Base-by-base conservation (phyloP, 441 rosid species). In the Pelargonium fulgidum region DNA sequence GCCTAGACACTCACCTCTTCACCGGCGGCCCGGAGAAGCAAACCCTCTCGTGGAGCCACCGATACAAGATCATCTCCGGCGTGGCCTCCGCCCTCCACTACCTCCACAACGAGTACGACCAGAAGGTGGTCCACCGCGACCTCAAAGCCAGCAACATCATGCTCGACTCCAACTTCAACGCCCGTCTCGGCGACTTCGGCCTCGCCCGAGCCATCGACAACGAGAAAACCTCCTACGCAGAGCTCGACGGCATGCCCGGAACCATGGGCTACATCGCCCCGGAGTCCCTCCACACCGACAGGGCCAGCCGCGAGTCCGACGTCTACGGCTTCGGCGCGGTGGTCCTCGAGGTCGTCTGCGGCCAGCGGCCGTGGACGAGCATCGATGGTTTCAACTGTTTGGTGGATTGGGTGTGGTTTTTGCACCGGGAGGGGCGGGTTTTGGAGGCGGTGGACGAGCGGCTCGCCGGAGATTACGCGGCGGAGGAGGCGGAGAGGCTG, bases 91-190 rank as follows among this genome's bases (percentile, higher is more conserved):
- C 88, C 2, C 72, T 84, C n/a, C 83, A 84, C 59, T 86, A 83
- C 72, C 82, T 86, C 56, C 89, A 86, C 70, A 65, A 79, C 10
- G 88, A 86, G 64, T 81, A 78, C 13, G 86, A 83, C 62, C 82
- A 84, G 45, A 81, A 59, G 69, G 91, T 86, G 64, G 78, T 84
- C 61, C 88, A 86, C 62, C 76, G 85, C 4, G 85, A 83, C 79
- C 87, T 86, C 62, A 86, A 86, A 62, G 87, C 86, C 11, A 83
- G 86, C 69, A 86, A 83, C 74, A 79, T 86, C 17, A 64, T 83
- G 83, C 81, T 86, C 14, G 91, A 86, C 68, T 54, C 81, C 5
- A 16, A 79, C 52, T 81, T 85, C 80, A 83, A 81, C 24, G 86
- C 89, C 5, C 77, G 85, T 11, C 73, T 86, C 0, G 85, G 88